Conservation (phyloP, 140 eudicot genomes). For the Stevia rebaudiana region DNA sequence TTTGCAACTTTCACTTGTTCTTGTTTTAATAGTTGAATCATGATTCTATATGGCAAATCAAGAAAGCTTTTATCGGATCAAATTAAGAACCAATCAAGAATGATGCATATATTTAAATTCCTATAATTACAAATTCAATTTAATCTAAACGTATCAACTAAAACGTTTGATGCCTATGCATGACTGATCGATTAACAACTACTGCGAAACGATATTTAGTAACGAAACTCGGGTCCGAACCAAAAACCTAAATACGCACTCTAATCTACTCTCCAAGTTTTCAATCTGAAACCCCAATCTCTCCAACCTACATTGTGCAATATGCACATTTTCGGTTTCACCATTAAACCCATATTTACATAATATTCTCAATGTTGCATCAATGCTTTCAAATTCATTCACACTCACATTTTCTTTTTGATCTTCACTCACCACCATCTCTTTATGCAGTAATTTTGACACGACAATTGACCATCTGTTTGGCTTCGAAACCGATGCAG, state of each 20-base stretch:
- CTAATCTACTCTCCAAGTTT: conserved; percentile 32
- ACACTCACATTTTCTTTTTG: conserved; percentile 10
- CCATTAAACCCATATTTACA: conserved; percentile 12
- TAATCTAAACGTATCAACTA: conserved; percentile 23
- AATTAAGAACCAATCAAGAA: neutral
- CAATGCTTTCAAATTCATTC: conserved; percentile 34
- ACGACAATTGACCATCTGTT: conserved; percentile 33
- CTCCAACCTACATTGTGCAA: conserved; percentile 33
- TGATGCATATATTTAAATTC: neutral
- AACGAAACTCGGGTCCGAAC: conserved; percentile 35
- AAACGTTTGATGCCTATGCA: conserved; percentile 12
- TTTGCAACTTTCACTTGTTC: no score
- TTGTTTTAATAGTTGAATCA: no score
- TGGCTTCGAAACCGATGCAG: conserved; percentile 30
- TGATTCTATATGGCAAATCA: no score
- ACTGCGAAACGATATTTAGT: conserved; percentile 36
- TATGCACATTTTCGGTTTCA: conserved; percentile 5
- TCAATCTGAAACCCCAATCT: conserved; percentile 24
- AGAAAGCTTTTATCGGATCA: neutral
- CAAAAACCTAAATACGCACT: conserved; percentile 29
- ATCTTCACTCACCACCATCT: conserved; percentile 14
- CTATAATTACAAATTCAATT: conserved; percentile 13
- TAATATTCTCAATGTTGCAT: conserved; percentile 26
- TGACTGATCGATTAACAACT: neutral
- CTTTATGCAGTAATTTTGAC: conserved; percentile 33